Percentiles rank a stretch among this genome's conserved stretches.
phyloP scores from a whole-genome alignment of 192 early-diverging fungal species.

The Lunasporangiospora selenospora region DNA sequence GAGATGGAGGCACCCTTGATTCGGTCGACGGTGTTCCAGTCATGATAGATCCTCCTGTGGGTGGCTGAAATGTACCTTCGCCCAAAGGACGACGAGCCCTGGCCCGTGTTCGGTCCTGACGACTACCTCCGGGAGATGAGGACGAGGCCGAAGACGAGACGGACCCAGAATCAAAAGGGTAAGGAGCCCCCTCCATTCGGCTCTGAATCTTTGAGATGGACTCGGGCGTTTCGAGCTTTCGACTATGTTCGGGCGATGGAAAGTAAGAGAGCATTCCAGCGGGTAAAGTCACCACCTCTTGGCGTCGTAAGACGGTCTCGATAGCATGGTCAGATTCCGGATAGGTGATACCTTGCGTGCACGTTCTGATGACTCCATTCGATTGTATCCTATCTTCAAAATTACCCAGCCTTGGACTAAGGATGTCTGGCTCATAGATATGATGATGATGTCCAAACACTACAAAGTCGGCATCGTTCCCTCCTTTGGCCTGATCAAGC shows the following conservation, averaged over 20 bases:
- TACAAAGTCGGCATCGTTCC: conserved; percentile 9
- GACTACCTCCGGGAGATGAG: conserved; percentile 7
- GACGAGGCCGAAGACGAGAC: conserved; percentile 12
- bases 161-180: no score
- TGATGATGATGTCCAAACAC: conserved; percentile 29
- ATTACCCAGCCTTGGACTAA: no score
- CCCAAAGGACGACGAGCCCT: conserved; percentile 5
- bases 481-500: background rate
- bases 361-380: no score
- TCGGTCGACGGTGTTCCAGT: background rate
- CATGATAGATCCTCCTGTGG: background rate
- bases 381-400: no score
- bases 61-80: conserved; percentile 28
- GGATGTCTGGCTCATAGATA: conserved; percentile 20
- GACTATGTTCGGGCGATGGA: conserved; percentile 34
- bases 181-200: conserved; percentile 2
- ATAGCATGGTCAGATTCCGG: no score
- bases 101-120: conserved; percentile 1
- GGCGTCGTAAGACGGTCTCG: conserved; percentile 5
- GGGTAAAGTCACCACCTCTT: conserved; percentile 36
- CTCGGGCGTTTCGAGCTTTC: conserved; percentile 34
- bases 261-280: conserved; percentile 35
- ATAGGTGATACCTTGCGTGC: no score
- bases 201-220: conserved; percentile 30
- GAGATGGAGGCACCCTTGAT: background rate